Conservation (phyloP, 2,329 filamentous ascomycete species). For the Talaromyces pinophilus region DNA sequence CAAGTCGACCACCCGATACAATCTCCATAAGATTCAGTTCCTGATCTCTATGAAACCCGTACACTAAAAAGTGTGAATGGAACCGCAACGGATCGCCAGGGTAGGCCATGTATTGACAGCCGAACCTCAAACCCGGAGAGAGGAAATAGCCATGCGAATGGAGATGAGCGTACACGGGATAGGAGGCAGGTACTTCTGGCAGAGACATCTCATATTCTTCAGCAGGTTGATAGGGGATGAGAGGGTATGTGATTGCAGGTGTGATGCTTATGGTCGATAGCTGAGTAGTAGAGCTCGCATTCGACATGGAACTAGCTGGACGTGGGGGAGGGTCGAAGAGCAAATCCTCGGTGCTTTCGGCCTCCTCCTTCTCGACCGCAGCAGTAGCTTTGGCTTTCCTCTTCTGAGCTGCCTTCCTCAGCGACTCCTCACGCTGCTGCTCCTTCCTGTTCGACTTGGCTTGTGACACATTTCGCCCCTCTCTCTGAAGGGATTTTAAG, state of each 20-base stretch:
- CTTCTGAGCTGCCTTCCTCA: constrained; percentile 51
- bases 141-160: constrained; percentile 80
- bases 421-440: constrained; percentile 51
- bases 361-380: constrained; percentile 17
- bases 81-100: constrained; percentile 93
- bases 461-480: constrained; percentile 55
- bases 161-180: constrained; percentile 77
- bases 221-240: constrained; percentile 40
- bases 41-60: constrained; percentile 83
- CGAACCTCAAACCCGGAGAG: constrained; percentile 89
- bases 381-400: constrained; percentile 26
- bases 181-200: constrained; percentile 54
- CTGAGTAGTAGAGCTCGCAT: constrained; percentile 25
- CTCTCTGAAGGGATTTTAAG: constrained; percentile 56
- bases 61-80: constrained; percentile 90
- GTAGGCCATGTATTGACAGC: constrained; percentile 91
- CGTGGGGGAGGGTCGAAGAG: constrained; percentile 30
- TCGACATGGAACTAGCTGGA: constrained; percentile 11
- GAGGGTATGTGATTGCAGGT: constrained; percentile 53
- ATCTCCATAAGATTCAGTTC: constrained; percentile 82
- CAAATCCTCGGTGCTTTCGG: constrained; percentile 26
- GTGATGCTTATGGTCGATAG: constrained; percentile 44
- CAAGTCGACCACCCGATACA: constrained; percentile 80
- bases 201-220: constrained; percentile 32
- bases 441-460: constrained; percentile 52